Evolutionary conservation across 2,329 filamentous ascomycete genomes (phyloP).

Genomic region (Cytospora piceicola): DNA sequence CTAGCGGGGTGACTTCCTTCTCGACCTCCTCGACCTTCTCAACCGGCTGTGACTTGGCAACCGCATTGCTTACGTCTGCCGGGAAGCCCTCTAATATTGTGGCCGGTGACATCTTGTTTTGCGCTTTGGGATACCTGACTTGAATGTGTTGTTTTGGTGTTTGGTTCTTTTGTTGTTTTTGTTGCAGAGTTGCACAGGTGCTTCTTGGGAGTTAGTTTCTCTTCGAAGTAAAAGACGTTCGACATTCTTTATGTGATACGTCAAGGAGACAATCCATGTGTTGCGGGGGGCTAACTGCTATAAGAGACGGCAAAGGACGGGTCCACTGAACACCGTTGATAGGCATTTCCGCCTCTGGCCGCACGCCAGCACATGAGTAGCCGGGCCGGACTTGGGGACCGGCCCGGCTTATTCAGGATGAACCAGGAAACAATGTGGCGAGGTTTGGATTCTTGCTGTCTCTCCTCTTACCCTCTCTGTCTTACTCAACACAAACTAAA

Average conservation of each 20-base stretch:
- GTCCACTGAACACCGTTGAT: slow-evolving; percentile 15
- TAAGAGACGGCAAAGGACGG: slow-evolving; percentile 11
- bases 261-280: neutral
- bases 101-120: slow-evolving; percentile 23
- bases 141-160: neutral
- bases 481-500: neutral
- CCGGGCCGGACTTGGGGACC: slow-evolving; percentile 23
- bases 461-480: neutral
- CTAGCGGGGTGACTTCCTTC: slow-evolving; percentile 34
- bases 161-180: too few relatives aligned
- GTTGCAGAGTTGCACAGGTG: neutral
- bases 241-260: neutral
- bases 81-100: slow-evolving; percentile 16
- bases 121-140: neutral
- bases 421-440: neutral
- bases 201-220: neutral
- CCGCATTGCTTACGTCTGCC: slow-evolving; percentile 4
- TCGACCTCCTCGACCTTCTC: slow-evolving; percentile 23
- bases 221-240: neutral
- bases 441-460: neutral
- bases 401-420: neutral
- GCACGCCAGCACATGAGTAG: slow-evolving; percentile 16
- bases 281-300: slow-evolving; percentile 7
- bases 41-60: slow-evolving; percentile 19
- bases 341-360: slow-evolving; percentile 7